Conservation (phyloP, 177 flowering plant genomes). For the Tripterygium wilfordii region DNA sequence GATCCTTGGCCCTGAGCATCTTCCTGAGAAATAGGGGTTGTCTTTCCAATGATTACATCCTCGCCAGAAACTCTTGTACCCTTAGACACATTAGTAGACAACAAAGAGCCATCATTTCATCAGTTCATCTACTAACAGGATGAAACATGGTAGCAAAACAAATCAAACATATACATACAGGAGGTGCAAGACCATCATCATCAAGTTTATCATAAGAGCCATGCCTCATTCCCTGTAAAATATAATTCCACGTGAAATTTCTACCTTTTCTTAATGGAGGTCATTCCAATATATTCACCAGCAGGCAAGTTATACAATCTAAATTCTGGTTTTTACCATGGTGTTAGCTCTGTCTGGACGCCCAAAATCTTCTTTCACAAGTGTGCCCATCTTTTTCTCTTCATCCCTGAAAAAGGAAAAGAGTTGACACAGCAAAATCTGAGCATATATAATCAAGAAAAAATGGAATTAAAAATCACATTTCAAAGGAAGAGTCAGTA, state of each 20-base stretch:
- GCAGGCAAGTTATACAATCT: not conserved
- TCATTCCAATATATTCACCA: conserved; percentile 1
- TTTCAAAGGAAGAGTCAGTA: no score
- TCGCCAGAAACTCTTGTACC: conserved; percentile 98
- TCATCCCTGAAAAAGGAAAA: conserved; percentile 55
- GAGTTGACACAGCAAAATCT: not conserved
- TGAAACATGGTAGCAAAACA: not conserved
- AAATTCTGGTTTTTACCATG: conserved; percentile 42
- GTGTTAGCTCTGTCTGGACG: conserved; percentile 89
- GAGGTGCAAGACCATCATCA: conserved; percentile 99
- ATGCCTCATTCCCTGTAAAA: conserved; percentile 90
- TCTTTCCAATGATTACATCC: conserved; percentile 97
- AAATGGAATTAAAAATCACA: not conserved
- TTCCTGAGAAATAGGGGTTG: conserved; percentile 85
- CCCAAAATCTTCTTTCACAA: conserved; percentile 96
- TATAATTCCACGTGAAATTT: not conserved
- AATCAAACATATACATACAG: conserved; percentile 54
- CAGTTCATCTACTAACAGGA: not conserved
- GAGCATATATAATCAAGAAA: not conserved
- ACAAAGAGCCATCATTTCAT: no score
- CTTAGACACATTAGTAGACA: no score
- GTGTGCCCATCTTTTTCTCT: conserved; percentile 99
- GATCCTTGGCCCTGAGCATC: conserved; percentile 80
- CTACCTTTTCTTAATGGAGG: no score
- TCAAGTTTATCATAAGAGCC: conserved; percentile 98